phyloP scores from a whole-genome alignment of 1,284 basidiomycete species.

The Papiliotrema terrestris region DNA sequence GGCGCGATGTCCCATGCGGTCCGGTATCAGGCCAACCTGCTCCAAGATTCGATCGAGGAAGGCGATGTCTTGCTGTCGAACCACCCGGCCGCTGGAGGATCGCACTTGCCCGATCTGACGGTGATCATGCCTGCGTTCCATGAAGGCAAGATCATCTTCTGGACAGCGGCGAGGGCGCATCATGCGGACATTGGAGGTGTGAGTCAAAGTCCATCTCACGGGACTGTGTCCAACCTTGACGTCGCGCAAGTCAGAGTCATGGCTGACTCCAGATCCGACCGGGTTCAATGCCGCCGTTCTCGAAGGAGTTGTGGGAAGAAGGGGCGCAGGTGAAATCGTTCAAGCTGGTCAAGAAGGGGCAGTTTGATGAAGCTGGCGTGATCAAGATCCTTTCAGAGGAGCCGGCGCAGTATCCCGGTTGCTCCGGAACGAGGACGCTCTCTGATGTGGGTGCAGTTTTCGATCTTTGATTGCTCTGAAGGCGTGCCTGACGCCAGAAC shows the following conservation, averaged over 20 bases:
- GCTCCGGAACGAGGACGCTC: conserved; percentile 79
- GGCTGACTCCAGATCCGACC: conserved; percentile 33
- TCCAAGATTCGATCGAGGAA: conserved; percentile 30
- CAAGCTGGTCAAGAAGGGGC: conserved; percentile 52
- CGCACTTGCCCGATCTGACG: conserved; percentile 53
- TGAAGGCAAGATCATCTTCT: conserved; percentile 40
- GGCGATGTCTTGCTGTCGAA: conserved; percentile 54
- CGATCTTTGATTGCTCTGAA: not conserved
- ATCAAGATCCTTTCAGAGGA: conserved; percentile 78
- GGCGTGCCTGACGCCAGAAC: conserved; percentile 15
- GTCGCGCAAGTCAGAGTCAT: not conserved
- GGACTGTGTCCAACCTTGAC: no score
- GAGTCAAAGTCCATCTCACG: no score
- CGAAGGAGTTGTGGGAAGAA: conserved; percentile 50
- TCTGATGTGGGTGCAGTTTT: conserved; percentile 54
- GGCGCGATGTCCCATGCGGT: conserved; percentile 43
- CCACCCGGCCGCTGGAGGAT: conserved; percentile 54
- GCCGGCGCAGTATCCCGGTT: conserved; percentile 78
- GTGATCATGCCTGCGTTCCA: conserved; percentile 43
- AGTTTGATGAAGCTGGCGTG: conserved; percentile 58
- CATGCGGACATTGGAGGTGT: conserved; percentile 49
- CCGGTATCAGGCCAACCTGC: conserved; percentile 31
- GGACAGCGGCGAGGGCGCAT: conserved; percentile 45
- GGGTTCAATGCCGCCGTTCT: conserved; percentile 52
- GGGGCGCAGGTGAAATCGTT: conserved; percentile 52